Base-by-base conservation (phyloP, 192 early-diverging fungal species). In the Coemansia sp. region DNA sequence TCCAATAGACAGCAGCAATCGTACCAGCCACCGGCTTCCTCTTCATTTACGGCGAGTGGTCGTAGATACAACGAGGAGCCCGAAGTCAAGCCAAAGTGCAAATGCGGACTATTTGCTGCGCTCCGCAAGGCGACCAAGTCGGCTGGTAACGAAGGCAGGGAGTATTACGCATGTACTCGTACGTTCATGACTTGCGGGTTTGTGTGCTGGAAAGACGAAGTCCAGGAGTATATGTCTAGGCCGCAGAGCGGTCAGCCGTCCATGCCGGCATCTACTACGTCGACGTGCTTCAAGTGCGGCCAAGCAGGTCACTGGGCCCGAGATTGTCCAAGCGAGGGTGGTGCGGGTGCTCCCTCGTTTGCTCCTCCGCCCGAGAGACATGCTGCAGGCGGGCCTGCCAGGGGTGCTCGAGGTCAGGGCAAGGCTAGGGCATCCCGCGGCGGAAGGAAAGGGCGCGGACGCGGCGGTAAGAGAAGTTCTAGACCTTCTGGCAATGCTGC, bases 91-190 rank as follows among this genome's bases (percentile, higher is more conserved):
- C 85, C 81, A 1, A 72, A 83, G 46, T 89, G 87, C 67, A 70
- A 70, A 39, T 89, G 87, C 45, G 78, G 81, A 3, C 67, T 87
- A 61, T 67, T 66, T 51, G 80, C 86, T 5, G 42, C 63, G 10
- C 59, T 69, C 11, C 51, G 51, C 15, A 23, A 29, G 51, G 62
- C 64, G 57, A 68, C 71, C 14, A 65, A 69, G 55, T 25, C 36
- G 2, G 46, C n/a, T 2, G 70, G 71, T 10, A 88, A 89, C 67
- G 51, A 76, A 15, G 87, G 87, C n/a, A 60, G 87, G 5, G 73
- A 87, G 23, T 89, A 85, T 62, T 84, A 65, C 45, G 59, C 67
- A 19, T 89, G 88, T 66, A 66, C 83, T 2, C 86, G 86, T 11
- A 32, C 57, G 23, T 75, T 68, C 51, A 66, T 70, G 45, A 62